Conservation (phyloP, 139 green algal species). For the Choricystis sp. region DNA sequence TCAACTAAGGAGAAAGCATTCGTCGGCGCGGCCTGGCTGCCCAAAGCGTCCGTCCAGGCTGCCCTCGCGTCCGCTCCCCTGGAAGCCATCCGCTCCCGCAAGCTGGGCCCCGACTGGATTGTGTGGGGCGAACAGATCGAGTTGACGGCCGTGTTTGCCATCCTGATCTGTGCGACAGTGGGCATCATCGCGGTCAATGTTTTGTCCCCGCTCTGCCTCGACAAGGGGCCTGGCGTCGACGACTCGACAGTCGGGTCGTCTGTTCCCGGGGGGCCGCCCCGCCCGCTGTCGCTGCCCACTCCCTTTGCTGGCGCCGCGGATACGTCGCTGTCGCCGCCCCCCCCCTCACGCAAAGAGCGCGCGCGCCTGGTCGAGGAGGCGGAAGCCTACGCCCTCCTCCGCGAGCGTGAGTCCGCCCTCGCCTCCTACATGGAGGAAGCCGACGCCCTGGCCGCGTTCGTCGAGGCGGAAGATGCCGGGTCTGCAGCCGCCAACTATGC, state of each 20-base stretch:
- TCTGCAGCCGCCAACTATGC: no score
- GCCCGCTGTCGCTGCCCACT: not conserved
- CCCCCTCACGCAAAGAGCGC: no score
- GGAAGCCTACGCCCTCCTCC: not conserved
- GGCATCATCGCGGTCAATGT: conserved; percentile 28
- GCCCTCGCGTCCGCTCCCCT: conserved; percentile 31
- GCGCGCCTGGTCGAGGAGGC: not conserved
- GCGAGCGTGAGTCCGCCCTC: not conserved
- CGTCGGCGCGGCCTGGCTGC: conserved; percentile 57
- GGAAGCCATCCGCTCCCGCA: conserved; percentile 2
- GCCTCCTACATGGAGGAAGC: not conserved
- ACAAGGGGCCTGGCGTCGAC: not conserved
- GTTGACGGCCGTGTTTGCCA: conserved; percentile 42
- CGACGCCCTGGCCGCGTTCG: not conserved
- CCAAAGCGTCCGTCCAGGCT: conserved; percentile 77
- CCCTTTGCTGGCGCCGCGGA: not conserved
- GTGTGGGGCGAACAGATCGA: not conserved
- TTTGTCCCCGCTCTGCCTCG: not conserved
- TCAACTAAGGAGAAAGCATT: conserved; percentile 48
- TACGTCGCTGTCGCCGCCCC: not conserved
- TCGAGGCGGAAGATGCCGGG: not conserved
- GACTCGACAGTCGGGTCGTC: not conserved
- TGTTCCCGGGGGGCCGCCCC: no score
- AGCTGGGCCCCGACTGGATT: conserved; percentile 11
- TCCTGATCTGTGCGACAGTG: conserved; percentile 49